phyloP scores from a whole-genome alignment of 176 grass and related monocot species.

The Ensete ventricosum region DNA sequence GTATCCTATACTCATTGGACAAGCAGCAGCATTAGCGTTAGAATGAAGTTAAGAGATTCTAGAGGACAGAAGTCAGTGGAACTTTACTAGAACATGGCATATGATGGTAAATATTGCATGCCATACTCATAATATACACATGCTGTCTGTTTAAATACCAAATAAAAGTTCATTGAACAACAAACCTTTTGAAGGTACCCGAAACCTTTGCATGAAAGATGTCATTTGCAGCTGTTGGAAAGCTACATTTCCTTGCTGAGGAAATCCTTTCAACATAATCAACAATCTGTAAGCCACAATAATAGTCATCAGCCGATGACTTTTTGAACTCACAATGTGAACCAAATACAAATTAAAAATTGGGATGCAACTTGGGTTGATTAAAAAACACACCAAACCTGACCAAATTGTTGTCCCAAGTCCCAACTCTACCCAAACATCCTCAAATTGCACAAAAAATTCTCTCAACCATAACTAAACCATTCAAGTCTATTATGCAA shows the following conservation, averaged over 20 bases:
- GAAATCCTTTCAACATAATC: constrained; percentile 86
- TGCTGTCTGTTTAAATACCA: neutral
- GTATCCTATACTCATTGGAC: no score
- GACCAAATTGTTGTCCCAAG: no score
- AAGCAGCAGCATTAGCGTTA: no score
- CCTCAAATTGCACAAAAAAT: no score
- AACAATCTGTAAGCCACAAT: constrained; percentile 42
- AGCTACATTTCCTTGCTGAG: constrained; percentile 69
- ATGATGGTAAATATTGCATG: neutral
- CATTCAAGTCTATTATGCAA: no score
- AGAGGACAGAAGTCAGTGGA: no score
- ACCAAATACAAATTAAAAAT: neutral
- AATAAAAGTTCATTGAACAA: neutral
- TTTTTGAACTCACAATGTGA: neutral
- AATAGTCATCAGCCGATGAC: neutral
- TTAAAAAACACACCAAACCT: no score
- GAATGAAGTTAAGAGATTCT: no score
- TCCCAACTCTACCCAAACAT: no score
- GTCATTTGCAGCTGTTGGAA: constrained; percentile 55
- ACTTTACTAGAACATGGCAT: neutral
- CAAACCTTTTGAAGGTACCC: constrained; percentile 98
- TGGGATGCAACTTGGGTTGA: neutral
- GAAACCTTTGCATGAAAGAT: constrained; percentile 90
- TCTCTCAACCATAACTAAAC: no score
- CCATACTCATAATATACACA: neutral